A percentile compares a stretch with the other conserved stretches of the same genome.
These are phyloP conservation scores for Beauveria caledonica DNA, from an alignment of 2,329 filamentous ascomycete species.

Conservation along the genomic window DNA sequence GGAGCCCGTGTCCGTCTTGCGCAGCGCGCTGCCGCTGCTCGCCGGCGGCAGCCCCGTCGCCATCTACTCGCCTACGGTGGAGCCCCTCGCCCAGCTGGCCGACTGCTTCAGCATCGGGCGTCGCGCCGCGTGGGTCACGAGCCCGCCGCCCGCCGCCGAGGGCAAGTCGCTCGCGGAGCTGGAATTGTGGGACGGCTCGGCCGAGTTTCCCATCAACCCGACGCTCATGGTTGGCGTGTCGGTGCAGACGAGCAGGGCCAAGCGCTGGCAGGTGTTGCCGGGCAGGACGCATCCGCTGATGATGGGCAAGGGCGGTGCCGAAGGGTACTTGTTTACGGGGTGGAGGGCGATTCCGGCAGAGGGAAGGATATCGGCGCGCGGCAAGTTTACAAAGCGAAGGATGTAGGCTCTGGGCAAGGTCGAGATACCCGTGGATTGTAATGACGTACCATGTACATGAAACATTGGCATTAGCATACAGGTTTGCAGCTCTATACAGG, in stretches of 20 bases:
- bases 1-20: constrained; percentile 69
- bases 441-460: background rate
- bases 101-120: constrained; percentile 80
- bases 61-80: constrained; percentile 74
- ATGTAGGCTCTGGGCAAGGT: constrained; percentile 23
- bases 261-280: constrained; percentile 84
- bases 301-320: constrained; percentile 78
- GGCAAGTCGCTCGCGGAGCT: constrained; percentile 40
- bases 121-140: constrained; percentile 63
- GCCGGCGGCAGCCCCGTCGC: constrained; percentile 76
- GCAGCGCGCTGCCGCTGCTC: constrained; percentile 68
- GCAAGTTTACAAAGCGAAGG: constrained; percentile 68
- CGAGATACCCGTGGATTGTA: background rate
- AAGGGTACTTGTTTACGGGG: constrained; percentile 84
- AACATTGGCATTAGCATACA: background rate
- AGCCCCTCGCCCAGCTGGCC: constrained; percentile 67
- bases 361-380: constrained; percentile 73
- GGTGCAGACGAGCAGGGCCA: constrained; percentile 71
- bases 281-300: constrained; percentile 90
- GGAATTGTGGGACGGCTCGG: constrained; percentile 49
- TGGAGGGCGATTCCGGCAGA: constrained; percentile 72
- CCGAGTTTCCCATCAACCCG: constrained; percentile 83
- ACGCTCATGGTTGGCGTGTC: constrained; percentile 70
- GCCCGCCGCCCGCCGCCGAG: constrained; percentile 35
- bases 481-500: background rate